phyloP scores from a whole-genome alignment of 2,329 filamentous ascomycete genomes.

The Tolypocladium ovalisporum region DNA sequence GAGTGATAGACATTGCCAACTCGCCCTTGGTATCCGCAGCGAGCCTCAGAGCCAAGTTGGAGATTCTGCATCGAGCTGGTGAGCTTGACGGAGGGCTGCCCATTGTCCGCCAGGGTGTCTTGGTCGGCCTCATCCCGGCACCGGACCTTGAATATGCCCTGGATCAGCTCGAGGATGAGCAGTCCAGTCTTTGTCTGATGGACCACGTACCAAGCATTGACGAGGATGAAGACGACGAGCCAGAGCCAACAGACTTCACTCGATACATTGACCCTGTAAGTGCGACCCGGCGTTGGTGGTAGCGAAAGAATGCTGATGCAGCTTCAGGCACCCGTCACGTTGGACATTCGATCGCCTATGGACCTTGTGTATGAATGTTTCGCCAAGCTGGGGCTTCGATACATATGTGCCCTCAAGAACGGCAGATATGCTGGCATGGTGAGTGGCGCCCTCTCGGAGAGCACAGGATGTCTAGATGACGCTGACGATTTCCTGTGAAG shows the following conservation, averaged over 20 bases:
- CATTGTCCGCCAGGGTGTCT: constrained; percentile 64
- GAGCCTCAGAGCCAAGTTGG: constrained; percentile 69
- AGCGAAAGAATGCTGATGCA: constrained; percentile 5
- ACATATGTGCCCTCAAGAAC: constrained; percentile 79
- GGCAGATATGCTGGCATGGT: constrained; percentile 85
- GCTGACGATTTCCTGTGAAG: constrained; percentile 26
- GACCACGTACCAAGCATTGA: constrained; percentile 51
- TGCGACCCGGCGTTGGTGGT: constrained; percentile 3
- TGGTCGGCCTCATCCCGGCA: constrained; percentile 86
- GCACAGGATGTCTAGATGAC: background rate
- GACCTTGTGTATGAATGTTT: constrained; percentile 96
- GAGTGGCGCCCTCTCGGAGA: constrained; percentile 19
- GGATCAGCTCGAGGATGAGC: constrained; percentile 71
- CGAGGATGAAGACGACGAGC: constrained; percentile 48
- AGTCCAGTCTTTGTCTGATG: constrained; percentile 71
- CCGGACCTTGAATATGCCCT: constrained; percentile 90
- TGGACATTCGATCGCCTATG: constrained; percentile 85
- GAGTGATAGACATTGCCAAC: constrained; percentile 78
- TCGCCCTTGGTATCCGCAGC: constrained; percentile 71
- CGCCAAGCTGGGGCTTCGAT: constrained; percentile 82
- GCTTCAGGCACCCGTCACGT: constrained; percentile 63
- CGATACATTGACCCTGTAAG: constrained; percentile 78
- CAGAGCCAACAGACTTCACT: constrained; percentile 75
- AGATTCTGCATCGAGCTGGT: constrained; percentile 70
- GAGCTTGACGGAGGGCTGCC: constrained; percentile 89